phyloP scores from a whole-genome alignment of 257 asterid species.

The Solanum neorickii region DNA sequence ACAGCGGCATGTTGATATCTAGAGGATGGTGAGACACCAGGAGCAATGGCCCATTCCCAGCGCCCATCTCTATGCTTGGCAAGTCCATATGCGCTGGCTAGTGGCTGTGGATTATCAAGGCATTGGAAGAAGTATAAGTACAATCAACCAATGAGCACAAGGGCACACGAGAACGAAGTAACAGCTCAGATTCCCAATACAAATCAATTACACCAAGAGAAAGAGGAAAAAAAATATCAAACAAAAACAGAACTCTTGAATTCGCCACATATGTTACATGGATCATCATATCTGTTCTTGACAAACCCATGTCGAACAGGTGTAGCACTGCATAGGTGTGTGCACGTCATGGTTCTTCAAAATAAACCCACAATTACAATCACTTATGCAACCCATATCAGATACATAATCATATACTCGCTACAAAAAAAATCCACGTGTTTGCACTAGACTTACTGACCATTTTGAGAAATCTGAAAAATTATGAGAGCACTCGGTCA shows the following conservation, averaged over 20 bases:
- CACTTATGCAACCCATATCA: background rate
- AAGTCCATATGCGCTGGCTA: slow-evolving; percentile 96
- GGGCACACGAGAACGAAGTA: background rate
- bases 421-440: background rate
- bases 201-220: background rate
- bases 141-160: background rate
- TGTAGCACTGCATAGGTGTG: background rate
- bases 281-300: background rate
- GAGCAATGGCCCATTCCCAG: slow-evolving; percentile 99
- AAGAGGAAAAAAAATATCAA: background rate
- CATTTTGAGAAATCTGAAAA: background rate
- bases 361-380: background rate
- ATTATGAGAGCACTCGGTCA: background rate
- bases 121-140: background rate
- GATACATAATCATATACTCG: background rate
- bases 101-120: slow-evolving; percentile 49
- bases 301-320: background rate
- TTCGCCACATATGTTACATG: background rate
- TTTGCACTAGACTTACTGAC: background rate
- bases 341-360: background rate
- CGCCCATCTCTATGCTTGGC: slow-evolving; percentile 99
- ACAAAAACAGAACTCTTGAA: background rate
- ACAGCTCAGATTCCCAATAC: background rate
- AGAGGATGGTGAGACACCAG: slow-evolving; percentile 98
- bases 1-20: slow-evolving; percentile 99